Base-by-base conservation (phyloP, 768 basidiomycete species). In the Tulasnella sp. region DNA sequence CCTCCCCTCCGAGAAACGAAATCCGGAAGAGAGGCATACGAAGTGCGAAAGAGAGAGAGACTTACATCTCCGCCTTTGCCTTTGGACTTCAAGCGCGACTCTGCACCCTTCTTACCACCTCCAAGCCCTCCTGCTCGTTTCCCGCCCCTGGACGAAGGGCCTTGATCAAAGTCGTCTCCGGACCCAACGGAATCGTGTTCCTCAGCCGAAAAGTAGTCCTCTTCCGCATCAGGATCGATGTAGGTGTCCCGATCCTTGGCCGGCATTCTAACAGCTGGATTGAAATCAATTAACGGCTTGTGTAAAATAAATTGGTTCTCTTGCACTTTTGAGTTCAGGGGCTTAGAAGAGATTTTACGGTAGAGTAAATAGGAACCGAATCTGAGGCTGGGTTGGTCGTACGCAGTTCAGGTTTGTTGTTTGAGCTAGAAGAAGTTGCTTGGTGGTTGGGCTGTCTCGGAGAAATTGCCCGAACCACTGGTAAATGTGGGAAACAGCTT, bases 151-250 rank as follows among this genome's bases (percentile, higher is more conserved):
- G 38, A 80, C 17, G 64, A 71, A 1, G 72, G 37, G 19, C 73
- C 86, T 17, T 84, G 84, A 19, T 89, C 88, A 64, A 88, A 73
- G 52, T 73, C 88, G 15, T 86, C 85, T 58, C 91, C 82, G 45
- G 89, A 91, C 34, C 90, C 88, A 79, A 92, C 91, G 3, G 91
- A 92, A 81, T 91, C 92, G 1, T 89, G 91, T 80, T 90, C 90
- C 67, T 87, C 85, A 49, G 45, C 45, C 45, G 45, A 49, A 22
- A 49, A 49, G 45, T 49, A 17, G 45, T 49, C 45, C 45, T 49
- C 45, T 49, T 49, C 45, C 38, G 87, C 87, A 75, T 78, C 72
- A 12, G 72, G 72, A 58, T 73, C 72, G 17, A 73, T 71, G 25
- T 42, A 42, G 15, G 37, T 17, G 69, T 71, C 42, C 1, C 69